Evolutionary conservation across 78 protist species (phyloP).

Genomic region (Dictyostelium intermedium): DNA sequence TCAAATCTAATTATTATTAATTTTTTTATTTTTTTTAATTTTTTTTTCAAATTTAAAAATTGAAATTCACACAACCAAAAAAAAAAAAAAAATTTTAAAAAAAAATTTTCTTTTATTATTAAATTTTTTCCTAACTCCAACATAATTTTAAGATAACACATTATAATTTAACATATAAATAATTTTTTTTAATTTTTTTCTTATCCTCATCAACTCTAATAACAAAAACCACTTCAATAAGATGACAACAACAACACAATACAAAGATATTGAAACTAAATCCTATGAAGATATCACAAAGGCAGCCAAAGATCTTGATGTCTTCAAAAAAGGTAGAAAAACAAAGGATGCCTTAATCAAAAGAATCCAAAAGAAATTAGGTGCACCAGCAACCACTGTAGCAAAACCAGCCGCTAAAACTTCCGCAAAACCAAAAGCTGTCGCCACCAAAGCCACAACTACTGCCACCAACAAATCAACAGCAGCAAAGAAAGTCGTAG

Average conservation of each 20-base stretch:
- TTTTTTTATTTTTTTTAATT: no score
- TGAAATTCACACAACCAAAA: no score
- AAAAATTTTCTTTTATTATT: no score
- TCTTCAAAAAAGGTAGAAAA: neutral
- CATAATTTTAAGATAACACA: no score
- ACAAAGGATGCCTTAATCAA: neutral
- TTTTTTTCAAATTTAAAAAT: no score
- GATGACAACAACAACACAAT: neutral
- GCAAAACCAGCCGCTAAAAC: neutral
- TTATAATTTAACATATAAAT: no score
- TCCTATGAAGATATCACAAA: neutral
- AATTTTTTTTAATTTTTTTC: no score
- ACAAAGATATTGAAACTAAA: neutral
- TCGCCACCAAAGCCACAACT: neutral
- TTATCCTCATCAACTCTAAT: no score
- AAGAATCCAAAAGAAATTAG: neutral
- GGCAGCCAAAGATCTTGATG: neutral
- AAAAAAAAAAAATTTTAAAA: no score
- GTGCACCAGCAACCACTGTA: neutral
- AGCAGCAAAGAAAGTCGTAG: neutral
- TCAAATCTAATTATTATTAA: no score
- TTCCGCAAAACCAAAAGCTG: neutral
- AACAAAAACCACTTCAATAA: no score
- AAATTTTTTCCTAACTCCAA: no score
- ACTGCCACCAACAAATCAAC: neutral